phyloP scores from a whole-genome alignment of 2,329 filamentous ascomycete genomes.

The Colletotrichum incanum region DNA sequence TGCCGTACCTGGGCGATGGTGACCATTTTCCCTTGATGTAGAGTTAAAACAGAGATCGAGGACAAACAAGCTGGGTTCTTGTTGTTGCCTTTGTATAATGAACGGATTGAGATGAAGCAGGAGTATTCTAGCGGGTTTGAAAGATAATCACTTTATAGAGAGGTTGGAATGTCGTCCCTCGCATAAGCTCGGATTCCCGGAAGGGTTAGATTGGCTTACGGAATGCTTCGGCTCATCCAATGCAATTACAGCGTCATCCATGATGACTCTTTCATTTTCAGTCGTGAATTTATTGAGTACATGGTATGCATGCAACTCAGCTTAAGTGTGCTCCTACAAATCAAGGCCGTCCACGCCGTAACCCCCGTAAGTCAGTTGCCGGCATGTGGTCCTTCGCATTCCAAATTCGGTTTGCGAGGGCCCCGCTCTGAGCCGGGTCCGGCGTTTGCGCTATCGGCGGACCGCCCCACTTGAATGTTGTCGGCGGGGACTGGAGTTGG shows the following conservation, averaged over 20 bases:
- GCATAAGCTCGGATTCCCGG: conserved; percentile 29
- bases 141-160: conserved; percentile 19
- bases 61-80: neutral
- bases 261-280: too few species aligned
- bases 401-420: conserved; percentile 27
- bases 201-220: conserved; percentile 1
- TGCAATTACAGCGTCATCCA: neutral
- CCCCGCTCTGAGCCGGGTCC: conserved; percentile 3
- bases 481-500: too few species aligned
- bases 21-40: conserved; percentile 51
- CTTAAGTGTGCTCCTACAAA: neutral
- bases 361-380: neutral
- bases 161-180: neutral
- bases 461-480: neutral
- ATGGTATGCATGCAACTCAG: neutral
- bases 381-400: conserved; percentile 19
- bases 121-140: neutral
- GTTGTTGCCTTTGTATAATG: neutral
- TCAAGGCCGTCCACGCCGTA: neutral
- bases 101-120: too few species aligned
- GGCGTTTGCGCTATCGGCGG: neutral
- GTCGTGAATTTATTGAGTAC: neutral
- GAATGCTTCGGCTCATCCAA: neutral
- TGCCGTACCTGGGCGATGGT: conserved; percentile 53
- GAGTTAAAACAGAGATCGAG: neutral